Conservation (phyloP, 208 protist species). For the Wallacemonas collosoma region DNA sequence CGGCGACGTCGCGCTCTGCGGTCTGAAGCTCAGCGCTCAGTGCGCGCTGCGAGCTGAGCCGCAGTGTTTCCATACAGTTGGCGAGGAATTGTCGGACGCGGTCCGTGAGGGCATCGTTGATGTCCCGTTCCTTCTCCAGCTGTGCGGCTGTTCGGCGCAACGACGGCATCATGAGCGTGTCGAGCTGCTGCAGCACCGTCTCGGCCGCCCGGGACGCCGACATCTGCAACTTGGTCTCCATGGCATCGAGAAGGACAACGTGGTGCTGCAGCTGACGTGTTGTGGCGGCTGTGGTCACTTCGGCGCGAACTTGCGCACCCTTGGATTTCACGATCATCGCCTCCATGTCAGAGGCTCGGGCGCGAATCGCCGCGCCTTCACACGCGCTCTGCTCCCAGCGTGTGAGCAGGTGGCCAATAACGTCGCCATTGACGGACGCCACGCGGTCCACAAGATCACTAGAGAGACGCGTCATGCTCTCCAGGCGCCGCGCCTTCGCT, state of each 20-base stretch:
- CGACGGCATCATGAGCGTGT: slow-evolving; percentile 15
- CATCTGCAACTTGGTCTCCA: slow-evolving; percentile 18
- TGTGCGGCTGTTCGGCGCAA: slow-evolving; percentile 31
- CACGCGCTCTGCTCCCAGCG: slow-evolving; percentile 28
- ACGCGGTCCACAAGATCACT: slow-evolving; percentile 24
- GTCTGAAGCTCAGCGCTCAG: slow-evolving; percentile 48
- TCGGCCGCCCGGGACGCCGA: slow-evolving; percentile 5
- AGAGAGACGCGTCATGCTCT: slow-evolving; percentile 21
- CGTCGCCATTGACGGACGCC: slow-evolving; percentile 28
- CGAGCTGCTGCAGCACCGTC: slow-evolving; percentile 28
- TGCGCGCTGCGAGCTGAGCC: slow-evolving; percentile 28
- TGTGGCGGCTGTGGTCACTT: background rate
- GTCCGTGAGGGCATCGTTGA: slow-evolving; percentile 41
- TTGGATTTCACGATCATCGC: background rate
- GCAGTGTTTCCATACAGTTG: slow-evolving; percentile 30
- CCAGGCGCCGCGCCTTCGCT: slow-evolving; percentile 16
- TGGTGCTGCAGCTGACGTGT: background rate
- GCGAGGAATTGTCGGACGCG: slow-evolving; percentile 43
- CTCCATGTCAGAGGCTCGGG: slow-evolving; percentile 2
- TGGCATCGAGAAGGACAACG: slow-evolving; percentile 1
- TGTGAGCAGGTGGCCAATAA: slow-evolving; percentile 25
- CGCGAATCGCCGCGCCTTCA: background rate
- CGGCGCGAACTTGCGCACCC: slow-evolving; percentile 3
- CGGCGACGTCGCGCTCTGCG: slow-evolving; percentile 38
- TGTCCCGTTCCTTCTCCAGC: slow-evolving; percentile 35